Conservation (phyloP, 495 filamentous ascomycete genomes). For the Hypoxylon subgilvum region DNA sequence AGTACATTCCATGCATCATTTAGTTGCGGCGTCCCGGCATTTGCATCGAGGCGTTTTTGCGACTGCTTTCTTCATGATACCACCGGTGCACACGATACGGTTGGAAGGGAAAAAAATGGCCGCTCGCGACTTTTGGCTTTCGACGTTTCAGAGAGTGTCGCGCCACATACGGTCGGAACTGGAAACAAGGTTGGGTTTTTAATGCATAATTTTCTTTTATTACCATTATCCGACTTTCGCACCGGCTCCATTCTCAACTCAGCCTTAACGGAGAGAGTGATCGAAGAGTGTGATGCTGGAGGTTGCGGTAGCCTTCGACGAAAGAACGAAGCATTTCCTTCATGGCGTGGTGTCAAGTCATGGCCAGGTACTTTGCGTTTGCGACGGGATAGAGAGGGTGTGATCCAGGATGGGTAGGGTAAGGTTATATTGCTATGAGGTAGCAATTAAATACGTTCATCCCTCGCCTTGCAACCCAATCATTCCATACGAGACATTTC, state of each 20-base stretch:
- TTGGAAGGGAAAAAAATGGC: constrained; percentile 25
- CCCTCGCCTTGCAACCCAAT: constrained; percentile 2
- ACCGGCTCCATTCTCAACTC: constrained; percentile 13
- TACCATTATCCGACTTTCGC: constrained; percentile 1
- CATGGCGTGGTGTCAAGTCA: constrained; percentile 15
- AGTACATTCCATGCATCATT: constrained; percentile 24
- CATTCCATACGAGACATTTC: constrained; percentile 13
- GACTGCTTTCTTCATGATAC: constrained; percentile 27
- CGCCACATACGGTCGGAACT: neutral
- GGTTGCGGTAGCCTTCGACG: constrained; percentile 2
- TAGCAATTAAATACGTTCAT: constrained; percentile 30
- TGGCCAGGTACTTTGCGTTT: constrained; percentile 22
- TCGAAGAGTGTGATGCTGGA: neutral
- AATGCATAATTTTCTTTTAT: constrained; percentile 31
- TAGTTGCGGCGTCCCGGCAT: constrained; percentile 28
- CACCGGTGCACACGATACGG: constrained; percentile 36
- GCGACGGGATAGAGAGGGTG: constrained; percentile 2
- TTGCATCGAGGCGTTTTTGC: constrained; percentile 38
- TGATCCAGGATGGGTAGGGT: constrained; percentile 15
- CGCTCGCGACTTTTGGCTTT: constrained; percentile 4
- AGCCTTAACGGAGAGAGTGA: neutral
- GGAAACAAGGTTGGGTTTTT: constrained; percentile 11
- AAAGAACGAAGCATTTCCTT: constrained; percentile 12
- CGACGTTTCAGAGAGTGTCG: neutral
- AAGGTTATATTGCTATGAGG: constrained; percentile 29